phyloP scores from a whole-genome alignment of 768 basidiomycete genomes.

The Pleurotus cornucopiae region DNA sequence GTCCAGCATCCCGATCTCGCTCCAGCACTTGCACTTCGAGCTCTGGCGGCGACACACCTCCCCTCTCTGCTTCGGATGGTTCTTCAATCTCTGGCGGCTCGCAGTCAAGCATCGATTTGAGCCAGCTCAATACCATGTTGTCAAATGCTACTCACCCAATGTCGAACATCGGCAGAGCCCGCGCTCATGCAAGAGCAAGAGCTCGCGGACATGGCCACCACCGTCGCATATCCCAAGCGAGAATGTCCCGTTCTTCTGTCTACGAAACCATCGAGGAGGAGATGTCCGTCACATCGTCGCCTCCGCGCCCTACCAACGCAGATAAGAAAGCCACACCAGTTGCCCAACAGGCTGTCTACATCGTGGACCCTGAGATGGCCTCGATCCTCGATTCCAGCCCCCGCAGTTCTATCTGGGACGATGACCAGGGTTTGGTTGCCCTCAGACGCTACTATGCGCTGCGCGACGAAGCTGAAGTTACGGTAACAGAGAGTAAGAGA shows the following conservation, averaged over 20 bases:
- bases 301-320: conserved; percentile 24
- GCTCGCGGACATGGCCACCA: conserved; percentile 64
- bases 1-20: conserved; percentile 45
- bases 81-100: conserved; percentile 70
- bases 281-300: conserved; percentile 28
- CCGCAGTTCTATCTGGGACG: conserved; percentile 51
- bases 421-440: conserved; percentile 62
- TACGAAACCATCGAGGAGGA: conserved; percentile 85
- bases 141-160: conserved; percentile 50
- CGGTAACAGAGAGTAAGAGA: conserved; percentile 62
- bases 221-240: conserved; percentile 62
- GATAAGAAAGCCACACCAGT: conserved; percentile 31
- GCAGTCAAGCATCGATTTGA: conserved; percentile 73
- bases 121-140: conserved; percentile 53
- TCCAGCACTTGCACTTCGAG: conserved; percentile 68
- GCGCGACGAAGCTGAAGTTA: conserved; percentile 61
- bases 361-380: conserved; percentile 55
- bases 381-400: conserved; percentile 36
- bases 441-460: conserved; percentile 68
- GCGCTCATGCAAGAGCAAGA: conserved; percentile 27
- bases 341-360: conserved; percentile 39
- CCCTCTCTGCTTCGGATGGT: conserved; percentile 64
- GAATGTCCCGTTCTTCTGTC: conserved; percentile 60
- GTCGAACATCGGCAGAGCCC: conserved; percentile 23
- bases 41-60: conserved; percentile 69